Evolutionary conservation across 352 stramenopile species (phyloP).

Genomic region (Globisporangium perplexum): DNA sequence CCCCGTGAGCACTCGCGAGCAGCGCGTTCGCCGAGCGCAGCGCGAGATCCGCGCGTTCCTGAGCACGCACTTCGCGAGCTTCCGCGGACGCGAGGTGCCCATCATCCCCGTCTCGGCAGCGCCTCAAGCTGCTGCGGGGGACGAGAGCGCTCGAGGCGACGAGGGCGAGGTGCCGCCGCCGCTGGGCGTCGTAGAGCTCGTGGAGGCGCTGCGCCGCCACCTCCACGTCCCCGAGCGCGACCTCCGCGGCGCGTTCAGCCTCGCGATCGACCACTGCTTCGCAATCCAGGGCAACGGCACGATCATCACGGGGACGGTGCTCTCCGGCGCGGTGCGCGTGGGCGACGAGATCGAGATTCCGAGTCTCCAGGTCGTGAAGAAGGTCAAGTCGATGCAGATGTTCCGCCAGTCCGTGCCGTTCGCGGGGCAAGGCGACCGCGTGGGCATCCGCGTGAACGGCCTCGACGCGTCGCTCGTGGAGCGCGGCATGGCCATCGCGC

Average conservation of each 20-base stretch:
- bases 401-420: constrained; percentile 89
- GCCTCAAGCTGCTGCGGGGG: constrained; percentile 13
- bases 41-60: constrained; percentile 54
- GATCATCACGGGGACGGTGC: constrained; percentile 94
- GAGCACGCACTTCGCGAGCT: constrained; percentile 13
- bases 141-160: background rate
- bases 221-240: constrained; percentile 42
- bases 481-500: constrained; percentile 49
- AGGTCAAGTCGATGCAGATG: constrained; percentile 98
- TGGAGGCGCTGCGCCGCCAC: constrained; percentile 24
- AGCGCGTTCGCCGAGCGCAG: constrained; percentile 55
- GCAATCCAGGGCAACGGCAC: constrained; percentile 96
- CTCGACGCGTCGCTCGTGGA: constrained; percentile 60
- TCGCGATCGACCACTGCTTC: constrained; percentile 98
- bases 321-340: constrained; percentile 82
- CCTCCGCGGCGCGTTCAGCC: constrained; percentile 74
- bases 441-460: constrained; percentile 91
- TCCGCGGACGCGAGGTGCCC: constrained; percentile 22
- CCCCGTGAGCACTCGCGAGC: constrained; percentile 45
- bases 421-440: constrained; percentile 92
- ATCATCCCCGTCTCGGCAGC: constrained; percentile 86
- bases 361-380: constrained; percentile 73
- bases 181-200: constrained; percentile 74
- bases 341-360: constrained; percentile 95
- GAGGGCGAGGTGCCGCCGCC: constrained; percentile 1